Conservation (phyloP, 139 green algal species). For the Spirogloea muscicola region DNA sequence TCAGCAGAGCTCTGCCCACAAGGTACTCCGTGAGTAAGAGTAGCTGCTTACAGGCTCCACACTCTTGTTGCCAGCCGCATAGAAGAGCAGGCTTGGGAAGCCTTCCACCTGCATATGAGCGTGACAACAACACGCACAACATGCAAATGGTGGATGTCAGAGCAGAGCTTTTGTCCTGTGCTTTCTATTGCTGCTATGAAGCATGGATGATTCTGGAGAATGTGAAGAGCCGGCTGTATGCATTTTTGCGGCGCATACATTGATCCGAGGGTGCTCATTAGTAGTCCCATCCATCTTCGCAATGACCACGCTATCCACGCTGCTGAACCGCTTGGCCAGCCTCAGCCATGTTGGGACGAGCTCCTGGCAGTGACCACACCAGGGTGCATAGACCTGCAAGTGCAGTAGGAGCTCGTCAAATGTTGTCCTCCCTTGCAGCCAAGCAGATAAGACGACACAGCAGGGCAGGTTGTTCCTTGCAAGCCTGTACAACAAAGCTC, state of each 20-base stretch:
- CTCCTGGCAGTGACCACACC: slow-evolving; percentile 83
- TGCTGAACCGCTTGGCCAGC: slow-evolving; percentile 74
- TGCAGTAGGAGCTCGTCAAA: too few relatives aligned
- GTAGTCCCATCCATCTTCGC: slow-evolving; percentile 58
- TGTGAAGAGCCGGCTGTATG: neutral
- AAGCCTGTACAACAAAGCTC: too few relatives aligned
- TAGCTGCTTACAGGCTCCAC: neutral
- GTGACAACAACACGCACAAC: too few relatives aligned
- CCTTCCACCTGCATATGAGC: slow-evolving; percentile 37
- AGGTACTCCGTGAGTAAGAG: too few relatives aligned
- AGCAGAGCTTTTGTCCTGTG: neutral
- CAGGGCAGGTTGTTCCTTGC: too few relatives aligned
- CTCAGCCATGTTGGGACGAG: slow-evolving; percentile 79
- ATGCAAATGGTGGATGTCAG: neutral
- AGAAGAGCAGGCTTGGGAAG: slow-evolving; percentile 49
- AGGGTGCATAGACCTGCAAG: slow-evolving; percentile 81
- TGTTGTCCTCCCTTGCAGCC: too few relatives aligned
- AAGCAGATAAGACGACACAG: too few relatives aligned
- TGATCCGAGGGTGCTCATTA: slow-evolving; percentile 40
- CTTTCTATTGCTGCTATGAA: neutral
- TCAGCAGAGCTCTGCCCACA: too few relatives aligned
- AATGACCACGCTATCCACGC: slow-evolving; percentile 51
- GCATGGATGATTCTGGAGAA: neutral
- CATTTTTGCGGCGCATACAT: slow-evolving; percentile 31
- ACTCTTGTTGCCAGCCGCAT: slow-evolving; percentile 29